Percentiles rank a stretch among this genome's conserved stretches.
phyloP scores from a whole-genome alignment of 1,284 basidiomycete species.

The Boletus holoroseus region DNA sequence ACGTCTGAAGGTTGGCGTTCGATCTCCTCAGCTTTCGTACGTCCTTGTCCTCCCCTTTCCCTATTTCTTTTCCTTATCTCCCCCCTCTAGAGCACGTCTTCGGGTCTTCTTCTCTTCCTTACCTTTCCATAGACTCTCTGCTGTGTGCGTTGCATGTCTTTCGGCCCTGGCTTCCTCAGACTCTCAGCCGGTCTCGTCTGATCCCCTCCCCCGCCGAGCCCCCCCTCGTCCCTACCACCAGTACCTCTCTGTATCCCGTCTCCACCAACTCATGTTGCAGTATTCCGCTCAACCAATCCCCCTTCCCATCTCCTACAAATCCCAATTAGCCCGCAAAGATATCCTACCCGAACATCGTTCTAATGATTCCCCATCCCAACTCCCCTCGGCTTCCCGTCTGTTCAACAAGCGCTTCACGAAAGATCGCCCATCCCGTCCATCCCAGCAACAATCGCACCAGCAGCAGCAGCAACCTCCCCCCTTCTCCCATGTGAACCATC shows the following conservation, averaged over 20 bases:
- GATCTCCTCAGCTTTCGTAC: constrained; percentile 16
- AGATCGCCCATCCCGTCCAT: constrained; percentile 34
- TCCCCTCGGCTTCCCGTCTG: constrained; percentile 30
- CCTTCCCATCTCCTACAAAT: constrained; percentile 39
- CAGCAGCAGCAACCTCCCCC: constrained; percentile 32
- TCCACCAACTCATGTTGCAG: constrained; percentile 59
- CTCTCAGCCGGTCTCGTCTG: constrained; percentile 56
- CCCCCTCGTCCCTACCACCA: constrained; percentile 23
- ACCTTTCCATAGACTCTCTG: constrained; percentile 21
- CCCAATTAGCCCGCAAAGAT: constrained; percentile 32
- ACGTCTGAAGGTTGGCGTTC: constrained; percentile 21
- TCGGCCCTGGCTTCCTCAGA: constrained; percentile 45
- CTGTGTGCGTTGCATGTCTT: constrained; percentile 43
- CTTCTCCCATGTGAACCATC: constrained; percentile 12
- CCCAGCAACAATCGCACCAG: constrained; percentile 37
- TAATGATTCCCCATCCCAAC: constrained; percentile 40
- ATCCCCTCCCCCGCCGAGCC: constrained; percentile 29
- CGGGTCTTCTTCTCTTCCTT: constrained; percentile 11
- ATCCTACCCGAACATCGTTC: constrained; percentile 37
- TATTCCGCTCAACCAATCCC: constrained; percentile 54
- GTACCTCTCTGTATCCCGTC: constrained; percentile 21
- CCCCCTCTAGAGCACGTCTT: neutral
- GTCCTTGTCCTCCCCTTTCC: constrained; percentile 18
- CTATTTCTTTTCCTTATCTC: neutral
- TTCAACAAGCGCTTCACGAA: constrained; percentile 40